Evolutionary conservation across 2,329 filamentous ascomycete genomes (phyloP).

Genomic region (Colletotrichum echinochloae): DNA sequence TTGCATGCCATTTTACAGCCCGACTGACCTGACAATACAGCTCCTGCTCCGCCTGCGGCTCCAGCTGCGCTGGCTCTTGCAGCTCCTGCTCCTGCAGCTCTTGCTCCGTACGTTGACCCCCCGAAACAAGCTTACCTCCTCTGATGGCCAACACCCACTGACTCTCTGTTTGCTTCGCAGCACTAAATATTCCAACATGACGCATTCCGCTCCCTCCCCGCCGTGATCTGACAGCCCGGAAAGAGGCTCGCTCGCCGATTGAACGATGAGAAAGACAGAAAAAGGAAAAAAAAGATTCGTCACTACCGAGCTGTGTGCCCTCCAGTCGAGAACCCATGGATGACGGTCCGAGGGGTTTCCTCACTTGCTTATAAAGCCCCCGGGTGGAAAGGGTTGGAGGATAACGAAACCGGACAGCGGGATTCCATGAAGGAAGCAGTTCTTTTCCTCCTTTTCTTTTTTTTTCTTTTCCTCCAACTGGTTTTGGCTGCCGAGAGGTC

Average conservation of each 20-base stretch:
- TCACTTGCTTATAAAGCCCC: neutral
- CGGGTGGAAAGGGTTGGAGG: constrained; percentile 22
- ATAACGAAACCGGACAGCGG: neutral
- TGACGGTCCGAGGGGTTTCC: neutral
- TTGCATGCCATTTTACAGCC: no score
- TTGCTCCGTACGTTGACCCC: constrained; percentile 35
- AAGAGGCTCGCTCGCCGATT: constrained; percentile 38
- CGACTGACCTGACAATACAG: no score
- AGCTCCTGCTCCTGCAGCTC: constrained; percentile 39
- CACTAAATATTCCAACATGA: constrained; percentile 38
- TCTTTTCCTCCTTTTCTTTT: no score
- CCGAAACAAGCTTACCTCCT: neutral
- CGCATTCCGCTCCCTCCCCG: constrained; percentile 5
- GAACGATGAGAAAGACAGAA: no score
- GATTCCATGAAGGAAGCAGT: neutral
- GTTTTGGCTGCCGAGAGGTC: neutral
- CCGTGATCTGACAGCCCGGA: constrained; percentile 6
- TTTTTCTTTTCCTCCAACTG: neutral
- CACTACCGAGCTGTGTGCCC: constrained; percentile 33
- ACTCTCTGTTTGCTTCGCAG: no score
- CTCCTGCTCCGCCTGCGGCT: constrained; percentile 41
- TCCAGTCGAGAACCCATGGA: constrained; percentile 19
- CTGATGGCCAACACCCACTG: no score
- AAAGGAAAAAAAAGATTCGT: neutral
- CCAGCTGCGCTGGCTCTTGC: constrained; percentile 41